Evolutionary conservation across 306 rosid genomes (phyloP).

Genomic region (Cucurbita argyrosperma): DNA sequence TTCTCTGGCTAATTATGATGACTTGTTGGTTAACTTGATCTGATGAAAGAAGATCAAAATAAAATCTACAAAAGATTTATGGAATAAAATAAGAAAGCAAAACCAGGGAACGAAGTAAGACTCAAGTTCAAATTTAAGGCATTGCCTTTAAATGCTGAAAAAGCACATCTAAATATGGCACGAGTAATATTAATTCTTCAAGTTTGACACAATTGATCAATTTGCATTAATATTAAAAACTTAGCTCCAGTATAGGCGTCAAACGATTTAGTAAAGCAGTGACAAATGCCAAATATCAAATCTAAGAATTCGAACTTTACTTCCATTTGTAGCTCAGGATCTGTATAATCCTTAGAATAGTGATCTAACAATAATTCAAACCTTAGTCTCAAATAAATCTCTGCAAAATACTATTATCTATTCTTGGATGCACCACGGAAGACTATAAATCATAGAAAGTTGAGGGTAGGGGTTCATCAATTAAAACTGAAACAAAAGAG

Average conservation of each 20-base stretch:
- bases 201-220: background rate
- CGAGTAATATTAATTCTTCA: background rate
- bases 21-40: background rate
- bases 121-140: background rate
- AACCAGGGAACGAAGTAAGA: background rate
- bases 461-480: background rate
- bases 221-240: background rate
- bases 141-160: background rate
- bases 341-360: background rate
- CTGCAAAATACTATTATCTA: background rate
- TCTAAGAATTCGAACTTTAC: background rate
- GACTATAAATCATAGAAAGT: background rate
- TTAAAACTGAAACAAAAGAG: background rate
- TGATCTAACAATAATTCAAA: background rate
- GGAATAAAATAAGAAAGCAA: background rate
- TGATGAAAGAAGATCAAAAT: background rate
- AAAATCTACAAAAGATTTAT: background rate
- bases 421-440: background rate
- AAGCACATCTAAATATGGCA: background rate
- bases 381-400: background rate
- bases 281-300: background rate
- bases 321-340: background rate
- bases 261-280: background rate
- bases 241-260: background rate
- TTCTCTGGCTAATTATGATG: background rate